Base-by-base conservation (phyloP, 2,329 filamentous ascomycete species). In the Metarhizium album region DNA sequence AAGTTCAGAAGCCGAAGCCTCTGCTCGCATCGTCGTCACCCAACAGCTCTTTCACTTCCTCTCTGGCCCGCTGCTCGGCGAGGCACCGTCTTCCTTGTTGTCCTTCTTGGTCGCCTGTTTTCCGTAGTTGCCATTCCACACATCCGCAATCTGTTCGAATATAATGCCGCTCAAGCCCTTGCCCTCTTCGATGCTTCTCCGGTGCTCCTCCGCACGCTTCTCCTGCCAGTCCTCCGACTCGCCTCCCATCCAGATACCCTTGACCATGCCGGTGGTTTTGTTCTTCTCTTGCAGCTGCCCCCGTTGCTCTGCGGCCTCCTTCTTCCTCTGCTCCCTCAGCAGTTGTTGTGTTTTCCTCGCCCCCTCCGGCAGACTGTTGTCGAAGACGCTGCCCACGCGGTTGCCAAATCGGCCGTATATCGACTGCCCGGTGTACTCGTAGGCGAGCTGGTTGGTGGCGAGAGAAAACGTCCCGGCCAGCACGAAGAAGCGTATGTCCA, bases 171-270 rank as follows among this genome's bases (percentile, higher is more conserved):
- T 74, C 59, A 79, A 72, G 3, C 78, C 77, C 58, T 74, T 76
- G 4, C 79, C 79, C 54, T 79, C 73, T 48, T 75, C 70, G 38
- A 82, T 62, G 52, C 74, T 76, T 63, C 73, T 73, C 53, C 68
- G 68, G 59, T 80, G 76, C 61, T 74, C 70, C 59, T 70, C 69
- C 3, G 71, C 67, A 54, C 78, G 68, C 69, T 74, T 73, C 64
- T 72, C 64, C 60, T 71, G 69, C 78, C 78, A 81, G 55, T 75
- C 70, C 43, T 73, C 70, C n/a, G 64, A 64, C 61, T 80, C 78
- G 37, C 70, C 71, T 33, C 79, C 80, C 73, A 80, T 76, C 80
- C 79, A 83, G 16, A 82, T 62, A 55, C 70, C 70, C 54, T 74
- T 67, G 50, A 79, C 61, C 46, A 64, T 47, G 50, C 64, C 57